Conservation (phyloP, 2,329 filamentous ascomycete genomes). For the Talaromyces verruculosus region DNA sequence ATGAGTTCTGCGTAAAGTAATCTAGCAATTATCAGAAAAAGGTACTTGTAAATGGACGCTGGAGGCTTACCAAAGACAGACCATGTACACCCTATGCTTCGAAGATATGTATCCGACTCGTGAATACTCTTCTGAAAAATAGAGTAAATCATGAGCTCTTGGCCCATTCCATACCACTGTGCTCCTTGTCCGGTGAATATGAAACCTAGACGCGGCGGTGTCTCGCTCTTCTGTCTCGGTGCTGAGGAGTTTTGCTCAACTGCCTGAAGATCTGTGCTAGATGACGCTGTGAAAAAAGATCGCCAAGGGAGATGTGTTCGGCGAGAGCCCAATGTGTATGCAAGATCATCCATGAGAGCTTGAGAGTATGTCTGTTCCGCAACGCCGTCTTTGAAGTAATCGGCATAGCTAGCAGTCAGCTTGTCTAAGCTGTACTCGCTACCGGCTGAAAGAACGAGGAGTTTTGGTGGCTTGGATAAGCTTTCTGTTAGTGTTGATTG, state of each 20-base stretch:
- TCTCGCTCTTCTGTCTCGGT: background rate
- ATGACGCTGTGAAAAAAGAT: background rate
- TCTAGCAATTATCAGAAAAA: background rate
- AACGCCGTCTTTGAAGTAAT: background rate
- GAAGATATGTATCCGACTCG: background rate
- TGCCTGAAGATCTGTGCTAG: background rate
- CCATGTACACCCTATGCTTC: background rate
- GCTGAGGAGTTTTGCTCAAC: background rate
- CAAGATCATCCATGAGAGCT: background rate
- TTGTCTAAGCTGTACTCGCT: background rate
- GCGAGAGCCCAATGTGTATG: background rate
- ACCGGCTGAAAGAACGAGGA: background rate
- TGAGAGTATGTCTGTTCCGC: background rate
- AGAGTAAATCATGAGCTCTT: constrained; percentile 22
- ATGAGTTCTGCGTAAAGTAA: background rate
- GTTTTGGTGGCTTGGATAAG: background rate
- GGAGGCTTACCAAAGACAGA: background rate
- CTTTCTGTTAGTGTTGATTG: background rate
- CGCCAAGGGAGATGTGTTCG: background rate
- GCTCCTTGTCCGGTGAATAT: constrained; percentile 42
- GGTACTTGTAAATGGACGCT: background rate
- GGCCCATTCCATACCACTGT: constrained; percentile 38
- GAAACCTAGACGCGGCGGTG: constrained; percentile 13
- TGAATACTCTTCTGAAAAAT: background rate
- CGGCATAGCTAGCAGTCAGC: background rate